These are phyloP conservation scores for Alisma plantagoaquatica DNA, from an alignment of 106 monocot genomes.

Conservation along the genomic window DNA sequence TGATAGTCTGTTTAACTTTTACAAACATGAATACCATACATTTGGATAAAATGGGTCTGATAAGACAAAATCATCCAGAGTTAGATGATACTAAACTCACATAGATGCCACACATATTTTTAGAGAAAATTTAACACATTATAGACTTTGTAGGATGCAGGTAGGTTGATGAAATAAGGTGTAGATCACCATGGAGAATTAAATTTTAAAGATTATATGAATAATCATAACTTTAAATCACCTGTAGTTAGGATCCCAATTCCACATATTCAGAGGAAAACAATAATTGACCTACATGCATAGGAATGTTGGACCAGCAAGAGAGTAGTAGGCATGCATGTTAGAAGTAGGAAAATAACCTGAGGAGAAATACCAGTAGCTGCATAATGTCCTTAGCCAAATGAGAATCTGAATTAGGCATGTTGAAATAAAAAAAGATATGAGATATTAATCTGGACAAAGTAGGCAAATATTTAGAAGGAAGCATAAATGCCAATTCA, in stretches of 20 bases:
- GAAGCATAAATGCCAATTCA: neutral
- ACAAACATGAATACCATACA: no score
- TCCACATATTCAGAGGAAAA: constrained; percentile 55
- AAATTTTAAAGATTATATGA: neutral
- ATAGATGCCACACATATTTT: neutral
- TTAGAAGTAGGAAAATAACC: no score
- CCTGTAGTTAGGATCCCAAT: constrained; percentile 99
- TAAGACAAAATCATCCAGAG: neutral
- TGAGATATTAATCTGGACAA: neutral
- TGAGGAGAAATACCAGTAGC: constrained; percentile 44
- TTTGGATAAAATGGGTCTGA: no score
- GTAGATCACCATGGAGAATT: neutral
- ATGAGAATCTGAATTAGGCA: no score
- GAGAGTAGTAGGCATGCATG: constrained; percentile 49
- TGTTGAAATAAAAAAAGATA: neutral
- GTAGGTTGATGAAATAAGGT: neutral
- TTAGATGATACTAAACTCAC: neutral
- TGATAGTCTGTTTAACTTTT: no score
- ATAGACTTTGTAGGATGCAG: neutral
- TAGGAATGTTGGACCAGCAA: constrained; percentile 52
- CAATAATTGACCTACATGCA: constrained; percentile 57
- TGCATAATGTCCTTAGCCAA: constrained; percentile 78
- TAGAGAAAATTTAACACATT: neutral
- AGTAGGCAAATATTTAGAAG: neutral
- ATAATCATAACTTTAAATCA: constrained; percentile 12